phyloP scores from a whole-genome alignment of 2,329 filamentous ascomycete genomes.

The Aspergillus puulaauensis region DNA sequence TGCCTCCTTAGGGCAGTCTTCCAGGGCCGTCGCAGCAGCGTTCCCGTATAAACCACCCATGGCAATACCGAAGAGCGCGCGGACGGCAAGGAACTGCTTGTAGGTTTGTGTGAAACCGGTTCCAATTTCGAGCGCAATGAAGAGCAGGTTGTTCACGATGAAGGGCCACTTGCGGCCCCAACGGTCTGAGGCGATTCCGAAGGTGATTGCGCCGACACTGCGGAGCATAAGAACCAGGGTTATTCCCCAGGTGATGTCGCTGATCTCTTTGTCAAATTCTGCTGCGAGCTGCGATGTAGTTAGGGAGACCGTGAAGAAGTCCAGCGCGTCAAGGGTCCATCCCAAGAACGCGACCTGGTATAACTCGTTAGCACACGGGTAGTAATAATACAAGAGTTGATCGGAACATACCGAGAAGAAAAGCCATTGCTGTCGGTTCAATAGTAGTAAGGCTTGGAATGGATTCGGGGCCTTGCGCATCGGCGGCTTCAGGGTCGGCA shows the following conservation, averaged over 20 bases:
- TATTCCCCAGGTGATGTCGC: constrained; percentile 61
- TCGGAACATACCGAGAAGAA: constrained; percentile 48
- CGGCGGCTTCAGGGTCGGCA: constrained; percentile 56
- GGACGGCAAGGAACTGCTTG: constrained; percentile 57
- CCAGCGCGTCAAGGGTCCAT: constrained; percentile 59
- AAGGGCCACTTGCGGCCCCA: constrained; percentile 61
- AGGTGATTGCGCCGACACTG: constrained; percentile 58
- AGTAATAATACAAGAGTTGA: neutral
- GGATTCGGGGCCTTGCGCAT: constrained; percentile 57
- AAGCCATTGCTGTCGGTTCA: constrained; percentile 59
- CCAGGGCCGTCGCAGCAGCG: constrained; percentile 61
- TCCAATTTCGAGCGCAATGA: constrained; percentile 60
- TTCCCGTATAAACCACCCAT: constrained; percentile 66
- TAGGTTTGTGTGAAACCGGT: constrained; percentile 62
- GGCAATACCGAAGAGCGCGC: constrained; percentile 62
- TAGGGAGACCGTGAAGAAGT: constrained; percentile 63
- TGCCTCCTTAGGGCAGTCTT: constrained; percentile 60
- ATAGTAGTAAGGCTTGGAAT: constrained; percentile 49
- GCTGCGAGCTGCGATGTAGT: constrained; percentile 55
- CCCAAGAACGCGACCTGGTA: constrained; percentile 42
- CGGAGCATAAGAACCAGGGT: constrained; percentile 61
- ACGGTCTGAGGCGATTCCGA: constrained; percentile 53
- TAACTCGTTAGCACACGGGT: constrained; percentile 3
- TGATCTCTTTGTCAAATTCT: constrained; percentile 54
- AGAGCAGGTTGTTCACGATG: constrained; percentile 60